phyloP scores from a whole-genome alignment of 2,329 filamentous ascomycete genomes.

The Seiridium unicorne region DNA sequence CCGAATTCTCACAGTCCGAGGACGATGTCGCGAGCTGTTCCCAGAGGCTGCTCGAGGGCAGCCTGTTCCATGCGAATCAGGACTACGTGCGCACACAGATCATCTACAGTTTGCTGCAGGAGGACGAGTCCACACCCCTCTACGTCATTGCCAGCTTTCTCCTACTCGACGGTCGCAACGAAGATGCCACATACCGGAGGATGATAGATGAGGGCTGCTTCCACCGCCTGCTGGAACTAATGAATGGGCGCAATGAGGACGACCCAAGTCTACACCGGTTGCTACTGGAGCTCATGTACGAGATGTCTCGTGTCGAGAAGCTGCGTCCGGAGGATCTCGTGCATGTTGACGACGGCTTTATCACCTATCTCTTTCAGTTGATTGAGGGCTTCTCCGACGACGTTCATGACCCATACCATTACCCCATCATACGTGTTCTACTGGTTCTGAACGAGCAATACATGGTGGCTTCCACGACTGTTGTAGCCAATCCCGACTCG shows the following conservation, averaged over 20 bases:
- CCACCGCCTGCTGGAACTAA: slow-evolving; percentile 76
- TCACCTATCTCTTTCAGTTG: slow-evolving; percentile 79
- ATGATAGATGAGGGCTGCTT: slow-evolving; percentile 90
- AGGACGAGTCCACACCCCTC: slow-evolving; percentile 78
- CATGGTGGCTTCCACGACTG: slow-evolving; percentile 72
- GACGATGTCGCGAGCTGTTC: slow-evolving; percentile 80
- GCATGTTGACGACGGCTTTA: slow-evolving; percentile 77
- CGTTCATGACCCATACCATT: slow-evolving; percentile 89
- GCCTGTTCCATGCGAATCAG: slow-evolving; percentile 70
- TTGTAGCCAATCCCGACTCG: slow-evolving; percentile 37
- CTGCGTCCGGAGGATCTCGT: slow-evolving; percentile 73
- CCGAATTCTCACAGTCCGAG: slow-evolving; percentile 71
- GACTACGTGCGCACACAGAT: slow-evolving; percentile 92
- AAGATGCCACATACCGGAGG: slow-evolving; percentile 77
- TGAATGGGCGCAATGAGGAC: slow-evolving; percentile 63
- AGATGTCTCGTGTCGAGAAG: slow-evolving; percentile 91
- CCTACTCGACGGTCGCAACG: slow-evolving; percentile 77
- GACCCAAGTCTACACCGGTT: slow-evolving; percentile 75
- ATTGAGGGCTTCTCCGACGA: slow-evolving; percentile 88
- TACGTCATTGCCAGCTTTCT: slow-evolving; percentile 82
- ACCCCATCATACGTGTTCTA: slow-evolving; percentile 90
- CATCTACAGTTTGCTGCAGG: slow-evolving; percentile 85
- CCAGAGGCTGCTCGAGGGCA: slow-evolving; percentile 73
- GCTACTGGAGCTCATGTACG: slow-evolving; percentile 86
- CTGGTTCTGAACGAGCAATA: slow-evolving; percentile 98